These are phyloP conservation scores for Lagerstroemia speciosa DNA, from an alignment of 345 rosid species.

Conservation along the genomic window DNA sequence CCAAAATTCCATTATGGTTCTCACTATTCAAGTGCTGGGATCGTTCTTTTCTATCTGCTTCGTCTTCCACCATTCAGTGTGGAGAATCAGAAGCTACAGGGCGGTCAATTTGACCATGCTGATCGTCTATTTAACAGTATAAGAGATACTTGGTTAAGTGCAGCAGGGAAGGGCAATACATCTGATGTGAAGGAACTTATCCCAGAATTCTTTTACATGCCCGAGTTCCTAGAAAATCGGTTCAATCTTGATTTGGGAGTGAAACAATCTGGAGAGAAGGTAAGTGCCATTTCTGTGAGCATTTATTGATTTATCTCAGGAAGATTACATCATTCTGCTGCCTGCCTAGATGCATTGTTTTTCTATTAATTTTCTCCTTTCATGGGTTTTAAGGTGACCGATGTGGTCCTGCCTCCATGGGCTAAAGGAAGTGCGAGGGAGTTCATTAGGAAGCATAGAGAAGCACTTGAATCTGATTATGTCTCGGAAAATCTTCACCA, in stretches of 20 bases:
- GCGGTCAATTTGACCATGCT: constrained; percentile 99
- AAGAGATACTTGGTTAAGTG: constrained; percentile 96
- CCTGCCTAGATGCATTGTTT: background rate
- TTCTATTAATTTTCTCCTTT: background rate
- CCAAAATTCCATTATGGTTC: constrained; percentile 99
- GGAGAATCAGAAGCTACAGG: constrained; percentile 99
- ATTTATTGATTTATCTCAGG: background rate
- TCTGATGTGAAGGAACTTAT: constrained; percentile 98
- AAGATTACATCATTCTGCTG: background rate
- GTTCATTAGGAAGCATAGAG: constrained; percentile 85
- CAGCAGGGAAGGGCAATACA: constrained; percentile 95
- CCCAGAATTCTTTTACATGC: constrained; percentile 98
- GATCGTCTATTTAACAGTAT: constrained; percentile 94
- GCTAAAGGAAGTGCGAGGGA: constrained; percentile 90
- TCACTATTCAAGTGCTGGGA: constrained; percentile 99
- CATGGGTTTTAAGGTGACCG: constrained; percentile 57
- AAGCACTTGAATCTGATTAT: constrained; percentile 90
- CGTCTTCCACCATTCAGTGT: constrained; percentile 95
- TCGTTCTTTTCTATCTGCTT: constrained; percentile 93
- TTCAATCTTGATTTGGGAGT: constrained; percentile 89
- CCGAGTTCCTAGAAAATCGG: constrained; percentile 81
- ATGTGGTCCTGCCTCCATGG: constrained; percentile 93
- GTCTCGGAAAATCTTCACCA: constrained; percentile 96
- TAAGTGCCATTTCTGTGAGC: constrained; percentile 20
- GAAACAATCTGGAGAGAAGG: constrained; percentile 99